Conservation (phyloP, 805 yeast species). For the Yamadazyma laniorum region DNA sequence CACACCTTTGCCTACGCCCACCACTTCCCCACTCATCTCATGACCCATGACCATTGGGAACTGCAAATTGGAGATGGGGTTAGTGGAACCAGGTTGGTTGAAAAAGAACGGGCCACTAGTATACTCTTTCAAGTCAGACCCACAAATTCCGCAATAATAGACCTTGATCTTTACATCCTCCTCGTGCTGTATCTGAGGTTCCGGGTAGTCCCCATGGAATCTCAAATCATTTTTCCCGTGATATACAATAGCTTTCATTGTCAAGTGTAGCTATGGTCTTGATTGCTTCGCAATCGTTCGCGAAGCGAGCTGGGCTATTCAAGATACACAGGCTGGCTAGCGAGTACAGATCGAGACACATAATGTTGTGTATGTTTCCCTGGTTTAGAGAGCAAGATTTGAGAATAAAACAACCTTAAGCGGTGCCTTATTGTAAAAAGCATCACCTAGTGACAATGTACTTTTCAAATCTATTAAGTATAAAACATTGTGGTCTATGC, state of each 20-base stretch:
- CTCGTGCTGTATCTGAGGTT: constrained; percentile 21
- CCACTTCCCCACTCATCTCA: constrained; percentile 62
- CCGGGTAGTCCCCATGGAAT: constrained; percentile 23
- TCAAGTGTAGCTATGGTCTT: too few species aligned
- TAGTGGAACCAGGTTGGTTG: constrained; percentile 38
- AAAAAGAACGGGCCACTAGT: constrained; percentile 60
- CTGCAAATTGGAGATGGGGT: constrained; percentile 46
- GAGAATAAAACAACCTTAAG: too few species aligned
- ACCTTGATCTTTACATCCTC: constrained; percentile 56
- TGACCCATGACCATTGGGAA: constrained; percentile 54
- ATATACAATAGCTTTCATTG: constrained; percentile 27
- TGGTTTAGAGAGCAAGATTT: too few species aligned
- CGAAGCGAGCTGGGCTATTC: too few species aligned
- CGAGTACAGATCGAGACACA: too few species aligned
- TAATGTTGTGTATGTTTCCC: too few species aligned
- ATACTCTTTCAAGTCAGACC: constrained; percentile 59
- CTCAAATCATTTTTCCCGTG: constrained; percentile 20
- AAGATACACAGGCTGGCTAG: too few species aligned
- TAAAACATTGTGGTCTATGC: too few species aligned
- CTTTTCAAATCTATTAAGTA: too few species aligned
- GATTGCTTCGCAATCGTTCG: too few species aligned
- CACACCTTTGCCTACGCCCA: constrained; percentile 57
- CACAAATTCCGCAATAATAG: constrained; percentile 65
- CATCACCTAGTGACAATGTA: too few species aligned
- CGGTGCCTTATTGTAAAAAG: too few species aligned